Evolutionary conservation across 306 rosid species (phyloP).

Genomic region (Rosa persica): DNA sequence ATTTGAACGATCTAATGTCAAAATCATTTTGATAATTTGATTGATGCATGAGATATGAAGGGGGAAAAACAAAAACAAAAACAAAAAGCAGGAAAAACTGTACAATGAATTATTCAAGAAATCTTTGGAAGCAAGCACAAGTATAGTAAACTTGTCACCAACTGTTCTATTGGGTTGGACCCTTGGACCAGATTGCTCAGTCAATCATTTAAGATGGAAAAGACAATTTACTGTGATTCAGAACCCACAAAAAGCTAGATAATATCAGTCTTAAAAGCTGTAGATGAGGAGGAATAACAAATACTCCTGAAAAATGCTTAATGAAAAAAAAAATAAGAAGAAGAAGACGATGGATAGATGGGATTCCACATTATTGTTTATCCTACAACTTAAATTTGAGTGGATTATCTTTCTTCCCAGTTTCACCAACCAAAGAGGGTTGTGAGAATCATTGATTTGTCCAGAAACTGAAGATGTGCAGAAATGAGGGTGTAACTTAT

Average conservation of each 20-base stretch:
- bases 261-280: too few species aligned
- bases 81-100: neutral
- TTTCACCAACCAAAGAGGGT: neutral
- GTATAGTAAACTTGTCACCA: neutral
- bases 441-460: neutral
- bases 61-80: neutral
- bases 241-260: neutral
- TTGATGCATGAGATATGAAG: neutral
- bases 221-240: conserved; percentile 1
- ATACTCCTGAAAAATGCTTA: neutral
- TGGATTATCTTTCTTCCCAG: neutral
- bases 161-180: neutral
- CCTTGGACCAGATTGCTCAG: neutral
- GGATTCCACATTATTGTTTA: neutral
- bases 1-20: neutral
- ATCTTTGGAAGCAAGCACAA: neutral
- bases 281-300: neutral
- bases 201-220: neutral
- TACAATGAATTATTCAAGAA: neutral
- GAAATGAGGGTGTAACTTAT: neutral
- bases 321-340: neutral
- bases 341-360: neutral
- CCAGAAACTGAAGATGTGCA: neutral
- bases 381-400: neutral
- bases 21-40: neutral